Conservation (phyloP, 257 asterid genomes). For the Fraxinus quadrangulata region DNA sequence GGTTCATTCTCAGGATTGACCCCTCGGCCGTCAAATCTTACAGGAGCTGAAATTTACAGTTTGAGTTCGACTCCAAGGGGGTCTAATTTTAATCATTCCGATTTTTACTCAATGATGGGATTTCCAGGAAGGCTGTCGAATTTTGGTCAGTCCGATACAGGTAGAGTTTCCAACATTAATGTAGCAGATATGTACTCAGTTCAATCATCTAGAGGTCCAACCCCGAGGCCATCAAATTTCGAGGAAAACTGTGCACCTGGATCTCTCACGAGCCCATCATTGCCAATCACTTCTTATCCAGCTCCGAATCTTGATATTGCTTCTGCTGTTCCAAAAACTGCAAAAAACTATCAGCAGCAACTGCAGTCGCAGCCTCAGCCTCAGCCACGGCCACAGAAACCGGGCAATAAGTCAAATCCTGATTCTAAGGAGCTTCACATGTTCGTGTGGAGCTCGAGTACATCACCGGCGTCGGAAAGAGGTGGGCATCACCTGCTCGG, state of each 20-base stretch:
- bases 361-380: constrained; percentile 17
- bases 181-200: constrained; percentile 52
- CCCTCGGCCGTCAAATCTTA: constrained; percentile 56
- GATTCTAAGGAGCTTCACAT: constrained; percentile 59
- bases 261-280: constrained; percentile 21
- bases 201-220: constrained; percentile 54
- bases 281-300: constrained; percentile 40
- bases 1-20: constrained; percentile 32
- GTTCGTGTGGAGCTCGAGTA: constrained; percentile 63
- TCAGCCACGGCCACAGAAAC: constrained; percentile 17
- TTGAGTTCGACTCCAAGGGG: constrained; percentile 55
- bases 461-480: constrained; percentile 53
- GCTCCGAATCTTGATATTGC: constrained; percentile 59
- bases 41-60: constrained; percentile 59
- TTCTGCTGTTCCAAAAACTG: constrained; percentile 26
- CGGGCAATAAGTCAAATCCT: constrained; percentile 28
- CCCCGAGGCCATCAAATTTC: constrained; percentile 55
- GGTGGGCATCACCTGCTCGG: constrained; percentile 52
- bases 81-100: constrained; percentile 52
- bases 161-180: constrained; percentile 36
- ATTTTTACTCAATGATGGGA: constrained; percentile 62
- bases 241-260: constrained; percentile 53
- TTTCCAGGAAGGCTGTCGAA: constrained; percentile 53
- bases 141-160: constrained; percentile 47
- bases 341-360: constrained; percentile 25